Evolutionary conservation across 2,329 filamentous ascomycete genomes (phyloP), one percentile per base, ranked within the genome.

Genomic region (Epichloe uncinata): DNA sequence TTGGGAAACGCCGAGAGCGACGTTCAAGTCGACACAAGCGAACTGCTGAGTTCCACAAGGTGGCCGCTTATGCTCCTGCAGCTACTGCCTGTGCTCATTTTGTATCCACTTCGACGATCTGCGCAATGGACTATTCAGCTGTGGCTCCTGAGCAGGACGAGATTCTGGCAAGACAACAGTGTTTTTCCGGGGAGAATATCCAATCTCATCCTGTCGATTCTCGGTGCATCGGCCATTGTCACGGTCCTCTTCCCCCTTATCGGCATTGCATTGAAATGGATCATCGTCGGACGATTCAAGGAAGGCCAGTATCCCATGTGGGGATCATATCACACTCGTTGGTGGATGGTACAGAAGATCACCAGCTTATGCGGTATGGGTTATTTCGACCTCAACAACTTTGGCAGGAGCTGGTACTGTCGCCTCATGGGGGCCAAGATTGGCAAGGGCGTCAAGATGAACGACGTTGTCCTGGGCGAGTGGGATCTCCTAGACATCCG

Each of bases 281-380:
- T 73, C 12, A 64, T 79, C 49, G 73, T 79, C 38, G 77, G 77
- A 9, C 68, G 69, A 1, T 73, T 76, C 57, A 65, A 63, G 34
- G 68, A 75, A 56, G 77, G 77, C 0, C 58, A 76, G 2, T 78
- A 74, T 55, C 75, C 77, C 3, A 80, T 80, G 76, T 80, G 77
- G 77, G 75, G 74, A 3, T 50, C 59, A 0, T 79, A 79, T 56
- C 76, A 79, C 58, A 78, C 73, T 0, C 67, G 74, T 13, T 80
- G 77, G 77, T 80, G 77, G 77, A 55, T 79, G 49, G 69, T 71
- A 2, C 71, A 79, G 57, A 79, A 79, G 61, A 69, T 71, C 16
- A 63, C 73, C 2, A 66, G 67, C 33, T 61, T 78, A 12, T 69
- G 68, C 51, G 76, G 75, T 11, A 68, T 65, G 50, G 74, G 74